Evolutionary conservation across 768 basidiomycete species (phyloP).

Genomic region (Megacollybia marginata): DNA sequence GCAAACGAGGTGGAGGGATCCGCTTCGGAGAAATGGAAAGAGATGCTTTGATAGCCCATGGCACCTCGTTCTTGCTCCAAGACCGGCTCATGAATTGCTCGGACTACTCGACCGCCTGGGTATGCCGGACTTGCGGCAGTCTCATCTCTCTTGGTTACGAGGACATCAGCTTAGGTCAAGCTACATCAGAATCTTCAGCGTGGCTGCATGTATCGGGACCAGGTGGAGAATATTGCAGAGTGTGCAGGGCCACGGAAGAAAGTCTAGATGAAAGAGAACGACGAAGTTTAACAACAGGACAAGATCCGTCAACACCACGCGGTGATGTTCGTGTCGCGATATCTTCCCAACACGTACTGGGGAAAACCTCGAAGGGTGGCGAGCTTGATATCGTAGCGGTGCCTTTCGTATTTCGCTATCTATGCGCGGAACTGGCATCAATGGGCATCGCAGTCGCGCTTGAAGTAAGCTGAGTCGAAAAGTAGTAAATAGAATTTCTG

Average conservation of each 20-base stretch:
- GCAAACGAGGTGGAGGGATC: conserved; percentile 97
- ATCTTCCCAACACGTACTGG: conserved; percentile 59
- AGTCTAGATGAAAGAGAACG: conserved; percentile 57
- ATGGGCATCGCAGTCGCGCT: conserved; percentile 95
- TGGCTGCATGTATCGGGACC: conserved; percentile 57
- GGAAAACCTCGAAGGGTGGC: conserved; percentile 55
- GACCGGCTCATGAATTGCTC: conserved; percentile 99
- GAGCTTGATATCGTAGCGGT: conserved; percentile 93
- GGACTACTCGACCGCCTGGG: conserved; percentile 99
- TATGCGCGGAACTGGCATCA: conserved; percentile 94
- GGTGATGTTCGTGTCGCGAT: conserved; percentile 60
- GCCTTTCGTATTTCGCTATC: conserved; percentile 90
- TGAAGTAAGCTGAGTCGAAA: conserved; percentile 47
- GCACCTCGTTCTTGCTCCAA: conserved; percentile 96
- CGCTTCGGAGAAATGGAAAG: conserved; percentile 99
- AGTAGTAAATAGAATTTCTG: not conserved
- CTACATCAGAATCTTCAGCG: conserved; percentile 40
- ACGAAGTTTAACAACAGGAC: conserved; percentile 50
- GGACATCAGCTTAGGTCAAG: conserved; percentile 69
- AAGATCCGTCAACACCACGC: conserved; percentile 32
- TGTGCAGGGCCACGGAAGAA: conserved; percentile 74
- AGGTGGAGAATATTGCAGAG: conserved; percentile 89
- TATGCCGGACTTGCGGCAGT: conserved; percentile 93
- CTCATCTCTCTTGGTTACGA: conserved; percentile 96
- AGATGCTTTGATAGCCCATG: conserved; percentile 96